Base-by-base conservation (phyloP, 495 filamentous ascomycete species). In the Aspergillus diversus region DNA sequence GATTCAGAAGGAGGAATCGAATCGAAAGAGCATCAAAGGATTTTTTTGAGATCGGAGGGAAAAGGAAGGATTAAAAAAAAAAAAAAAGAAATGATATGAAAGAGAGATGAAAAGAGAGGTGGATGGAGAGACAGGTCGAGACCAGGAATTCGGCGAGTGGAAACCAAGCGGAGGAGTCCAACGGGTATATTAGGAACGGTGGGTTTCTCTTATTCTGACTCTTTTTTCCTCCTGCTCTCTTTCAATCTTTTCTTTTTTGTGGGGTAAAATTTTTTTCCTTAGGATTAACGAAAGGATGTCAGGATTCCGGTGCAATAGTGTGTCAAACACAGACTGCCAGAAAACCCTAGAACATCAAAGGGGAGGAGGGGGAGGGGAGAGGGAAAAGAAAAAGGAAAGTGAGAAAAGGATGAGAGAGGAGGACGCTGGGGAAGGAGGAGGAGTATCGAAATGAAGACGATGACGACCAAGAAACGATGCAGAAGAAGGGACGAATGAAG, bases 261-360 rank as follows among this genome's bases (percentile, higher is more conserved):
- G n/a, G 21, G 32, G 58, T 56, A 52, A 17, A 50, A 50, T 64
- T 68, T 67, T 64, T 59, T 56, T 27, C 21, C 21, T 27, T 27
- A 27, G 21, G 21, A 27, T 27, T 59, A 79, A 76, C 71, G 76
- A 78, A 78, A 75, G 75, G 73, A 75, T 75, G 69, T 70, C 69
- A 75, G 72, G 65, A 43, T 70, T 66, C 58, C 63, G 59, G 69
- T 65, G 75, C 77, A 74, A 74, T 73, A 77, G 77, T 79, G 79
- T 81, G 76, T 81, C 79, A 81, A 81, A 80, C 79, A 81, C 79
- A 77, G 63, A 63, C 70, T 76, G 74, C 72, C 71, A 72, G 61
- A 55, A 57, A 67, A 60, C 21, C 66, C 71, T 64, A 58, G 64
- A 63, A 61, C 67, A 70, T 69, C 66, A 75, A 72, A 59, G 56